Evolutionary conservation across 176 grass and related monocot species (phyloP).

Genomic region (Eleusine indica): DNA sequence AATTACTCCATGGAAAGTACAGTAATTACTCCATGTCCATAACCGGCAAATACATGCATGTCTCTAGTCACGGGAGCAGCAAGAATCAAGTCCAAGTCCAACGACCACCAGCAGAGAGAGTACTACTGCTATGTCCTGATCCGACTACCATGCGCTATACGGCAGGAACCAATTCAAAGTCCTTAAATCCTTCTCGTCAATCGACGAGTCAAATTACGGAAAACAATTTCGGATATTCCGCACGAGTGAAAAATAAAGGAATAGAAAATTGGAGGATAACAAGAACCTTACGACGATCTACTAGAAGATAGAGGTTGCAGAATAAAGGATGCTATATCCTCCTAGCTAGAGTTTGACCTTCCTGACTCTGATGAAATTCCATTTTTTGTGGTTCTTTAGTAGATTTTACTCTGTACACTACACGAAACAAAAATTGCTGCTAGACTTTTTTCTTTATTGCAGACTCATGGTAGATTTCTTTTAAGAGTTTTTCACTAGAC

Average conservation of each 20-base stretch:
- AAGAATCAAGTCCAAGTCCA: conserved; percentile 22
- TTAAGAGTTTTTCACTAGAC: neutral
- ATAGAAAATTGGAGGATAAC: neutral
- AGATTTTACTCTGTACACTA: neutral
- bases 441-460: neutral
- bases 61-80: neutral
- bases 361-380: neutral
- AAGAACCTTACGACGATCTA: conserved; percentile 14
- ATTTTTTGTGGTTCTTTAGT: too few species aligned
- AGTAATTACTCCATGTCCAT: neutral
- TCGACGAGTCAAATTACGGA: neutral
- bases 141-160: neutral
- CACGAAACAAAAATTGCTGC: neutral
- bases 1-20: neutral
- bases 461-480: neutral
- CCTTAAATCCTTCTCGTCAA: neutral
- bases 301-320: conserved; percentile 2
- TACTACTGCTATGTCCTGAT: neutral
- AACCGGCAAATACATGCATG: neutral
- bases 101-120: neutral
- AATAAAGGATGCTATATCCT: neutral
- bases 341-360: conserved; percentile 13
- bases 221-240: neutral
- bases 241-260: neutral
- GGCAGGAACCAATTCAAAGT: neutral